These are phyloP conservation scores for Aspergillus sclerotioniger DNA, from an alignment of 495 filamentous ascomycete genomes.

Conservation along the genomic window DNA sequence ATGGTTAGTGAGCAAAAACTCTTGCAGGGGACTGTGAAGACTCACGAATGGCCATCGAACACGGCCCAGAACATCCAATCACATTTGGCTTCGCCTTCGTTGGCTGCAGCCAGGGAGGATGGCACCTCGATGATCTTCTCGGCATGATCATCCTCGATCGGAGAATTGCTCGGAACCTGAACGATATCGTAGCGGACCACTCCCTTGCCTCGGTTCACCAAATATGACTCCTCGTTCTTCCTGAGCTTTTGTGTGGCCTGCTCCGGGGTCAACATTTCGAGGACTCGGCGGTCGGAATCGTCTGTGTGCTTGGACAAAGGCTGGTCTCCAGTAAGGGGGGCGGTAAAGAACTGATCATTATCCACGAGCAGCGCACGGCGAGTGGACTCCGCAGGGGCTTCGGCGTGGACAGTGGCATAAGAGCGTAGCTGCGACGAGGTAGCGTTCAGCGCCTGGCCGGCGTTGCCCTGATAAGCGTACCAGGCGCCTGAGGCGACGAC, in stretches of 20 bases:
- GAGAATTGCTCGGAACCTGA: constrained; percentile 92
- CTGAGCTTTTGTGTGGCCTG: constrained; percentile 89
- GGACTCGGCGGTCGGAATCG: constrained; percentile 72
- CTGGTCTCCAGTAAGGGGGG: constrained; percentile 72
- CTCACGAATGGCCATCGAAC: constrained; percentile 92
- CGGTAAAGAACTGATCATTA: constrained; percentile 79
- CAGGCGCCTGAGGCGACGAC: constrained; percentile 64
- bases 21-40: constrained; percentile 11
- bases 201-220: constrained; percentile 84
- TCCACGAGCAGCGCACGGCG: constrained; percentile 66
- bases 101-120: constrained; percentile 48
- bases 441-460: constrained; percentile 23
- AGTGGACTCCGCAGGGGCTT: constrained; percentile 30
- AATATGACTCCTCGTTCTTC: constrained; percentile 84
- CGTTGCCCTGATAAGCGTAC: constrained; percentile 57
- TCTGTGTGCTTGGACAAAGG: constrained; percentile 85
- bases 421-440: constrained; percentile 25
- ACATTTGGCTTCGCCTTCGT: constrained; percentile 54
- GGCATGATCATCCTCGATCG: constrained; percentile 96
- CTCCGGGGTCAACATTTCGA: constrained; percentile 95
- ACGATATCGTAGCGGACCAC: constrained; percentile 95
- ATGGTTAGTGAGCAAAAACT: constrained; percentile 15
- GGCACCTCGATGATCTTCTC: constrained; percentile 95
- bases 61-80: constrained; percentile 99
- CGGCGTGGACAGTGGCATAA: constrained; percentile 33